Base-by-base conservation (phyloP, 2,329 filamentous ascomycete species). In the Arachnomyces sp. region DNA sequence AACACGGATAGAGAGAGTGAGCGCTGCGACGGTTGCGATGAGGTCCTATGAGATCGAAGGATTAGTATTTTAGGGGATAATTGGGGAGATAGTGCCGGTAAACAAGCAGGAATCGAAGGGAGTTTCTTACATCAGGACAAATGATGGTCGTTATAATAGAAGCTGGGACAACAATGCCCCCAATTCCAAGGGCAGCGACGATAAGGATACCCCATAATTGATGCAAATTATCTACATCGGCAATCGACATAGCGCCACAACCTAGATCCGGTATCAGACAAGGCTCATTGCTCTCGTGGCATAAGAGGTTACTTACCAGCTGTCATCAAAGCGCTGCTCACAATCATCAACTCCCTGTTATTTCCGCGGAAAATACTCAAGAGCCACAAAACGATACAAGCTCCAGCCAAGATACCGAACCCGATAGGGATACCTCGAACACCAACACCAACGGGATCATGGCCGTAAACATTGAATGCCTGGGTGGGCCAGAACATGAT, bases 101-200 rank as follows among this genome's bases (percentile, higher is more conserved):
- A 18, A 18, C 18, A 2, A 31, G 7, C 4, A 18, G 13, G 17
- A 1, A 18, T 31, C n/a, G 14, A 30, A 42, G 15, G 16, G 36
- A 7, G 34, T 12, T 18, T 18, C 59, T 45, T 50, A 65, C 79
- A 52, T 81, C 76, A 0, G 81, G 79, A 45, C 78, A 82, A 48
- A 83, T 77, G 49, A 84, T 82, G 7, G 77, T 79, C 5, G 77
- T 76, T 42, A 84, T 80, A 48, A 83, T 80, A 1, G 76, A 78
- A 1, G 76, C 74, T 0, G 80, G 81, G 4, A 84, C 75, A 12
- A 83, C 74, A 37, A 84, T 79, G 1, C 77, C 80, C 5, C 80
- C 81, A 3, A 83, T 76, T 5, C 81, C 81, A 2, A 83, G 57
- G 3, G 76, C 74, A 2, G 78, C 77, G 3, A 83, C 53, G 11